Evolutionary conservation across 345 rosid species (phyloP).

Genomic region (Brassica incana): DNA sequence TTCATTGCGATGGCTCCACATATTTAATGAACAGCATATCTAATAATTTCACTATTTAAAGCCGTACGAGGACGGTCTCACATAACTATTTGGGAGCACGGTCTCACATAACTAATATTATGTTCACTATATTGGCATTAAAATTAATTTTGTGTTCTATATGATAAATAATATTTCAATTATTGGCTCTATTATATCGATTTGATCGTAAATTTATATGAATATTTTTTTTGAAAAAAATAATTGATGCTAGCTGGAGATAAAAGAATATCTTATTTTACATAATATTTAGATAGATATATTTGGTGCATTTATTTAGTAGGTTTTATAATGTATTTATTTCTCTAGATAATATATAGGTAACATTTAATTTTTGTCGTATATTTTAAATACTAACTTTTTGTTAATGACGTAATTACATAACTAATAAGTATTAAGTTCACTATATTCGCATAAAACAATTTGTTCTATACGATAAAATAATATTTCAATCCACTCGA

Average conservation of each 20-base stretch:
- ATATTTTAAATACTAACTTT: no score
- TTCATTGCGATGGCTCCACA: neutral
- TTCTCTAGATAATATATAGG: neutral
- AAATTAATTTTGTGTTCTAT: neutral
- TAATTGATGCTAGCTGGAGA: neutral
- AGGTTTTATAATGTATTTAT: neutral
- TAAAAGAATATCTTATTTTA: neutral
- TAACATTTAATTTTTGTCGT: no score
- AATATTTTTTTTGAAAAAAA: neutral
- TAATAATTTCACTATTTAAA: neutral
- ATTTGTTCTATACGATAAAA: neutral
- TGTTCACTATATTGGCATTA: neutral
- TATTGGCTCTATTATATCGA: neutral
- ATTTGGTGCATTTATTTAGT: neutral
- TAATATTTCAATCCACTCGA: neutral
- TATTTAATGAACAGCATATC: neutral
- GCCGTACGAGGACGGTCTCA: neutral
- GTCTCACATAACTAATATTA: neutral
- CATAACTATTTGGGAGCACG: neutral
- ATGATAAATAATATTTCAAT: neutral
- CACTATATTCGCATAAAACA: no score
- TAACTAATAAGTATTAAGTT: no score
- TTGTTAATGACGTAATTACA: neutral
- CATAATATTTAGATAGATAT: neutral
- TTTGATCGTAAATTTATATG: neutral